These are phyloP conservation scores for Pinus taeda DNA, from an alignment of 75 land plant genomes.

Conservation along the genomic window DNA sequence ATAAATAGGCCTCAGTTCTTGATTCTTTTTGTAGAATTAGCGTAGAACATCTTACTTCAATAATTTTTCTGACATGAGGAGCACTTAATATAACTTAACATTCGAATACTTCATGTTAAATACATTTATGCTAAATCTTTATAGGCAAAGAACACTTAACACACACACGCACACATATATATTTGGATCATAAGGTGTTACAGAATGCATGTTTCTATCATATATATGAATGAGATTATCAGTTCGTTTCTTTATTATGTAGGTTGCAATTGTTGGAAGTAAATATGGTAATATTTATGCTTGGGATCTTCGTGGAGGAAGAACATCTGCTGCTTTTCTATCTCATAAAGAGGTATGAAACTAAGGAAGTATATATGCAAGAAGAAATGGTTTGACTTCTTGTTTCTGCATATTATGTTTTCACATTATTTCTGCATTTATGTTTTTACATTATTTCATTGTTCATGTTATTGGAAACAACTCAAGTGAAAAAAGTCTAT, in stretches of 20 bases:
- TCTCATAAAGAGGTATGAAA: conserved; percentile 48
- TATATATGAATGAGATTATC: background rate
- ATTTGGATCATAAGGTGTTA: background rate
- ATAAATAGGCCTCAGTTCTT: too few species aligned
- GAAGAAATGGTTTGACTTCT: background rate
- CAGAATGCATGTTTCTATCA: background rate
- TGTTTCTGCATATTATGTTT: background rate
- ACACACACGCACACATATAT: too few species aligned
- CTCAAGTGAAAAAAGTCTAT: too few species aligned
- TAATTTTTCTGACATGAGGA: too few species aligned
- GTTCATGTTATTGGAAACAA: too few species aligned
- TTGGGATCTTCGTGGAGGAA: conserved; percentile 90
- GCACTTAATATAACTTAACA: too few species aligned
- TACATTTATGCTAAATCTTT: too few species aligned
- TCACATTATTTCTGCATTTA: too few species aligned
- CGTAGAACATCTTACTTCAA: too few species aligned
- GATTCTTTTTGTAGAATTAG: too few species aligned
- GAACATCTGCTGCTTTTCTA: conserved; percentile 58
- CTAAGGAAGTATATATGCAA: background rate
- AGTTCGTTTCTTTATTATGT: background rate
- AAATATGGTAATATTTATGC: conserved; percentile 51
- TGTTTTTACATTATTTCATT: too few species aligned
- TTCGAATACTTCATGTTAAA: too few species aligned
- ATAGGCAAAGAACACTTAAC: background rate
- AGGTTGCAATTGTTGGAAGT: conserved; percentile 65